A percentile compares a stretch with the other conserved stretches of the same genome.
phyloP scores from a whole-genome alignment of 2,329 filamentous ascomycete species.

The Ambrosiella beaveri region DNA sequence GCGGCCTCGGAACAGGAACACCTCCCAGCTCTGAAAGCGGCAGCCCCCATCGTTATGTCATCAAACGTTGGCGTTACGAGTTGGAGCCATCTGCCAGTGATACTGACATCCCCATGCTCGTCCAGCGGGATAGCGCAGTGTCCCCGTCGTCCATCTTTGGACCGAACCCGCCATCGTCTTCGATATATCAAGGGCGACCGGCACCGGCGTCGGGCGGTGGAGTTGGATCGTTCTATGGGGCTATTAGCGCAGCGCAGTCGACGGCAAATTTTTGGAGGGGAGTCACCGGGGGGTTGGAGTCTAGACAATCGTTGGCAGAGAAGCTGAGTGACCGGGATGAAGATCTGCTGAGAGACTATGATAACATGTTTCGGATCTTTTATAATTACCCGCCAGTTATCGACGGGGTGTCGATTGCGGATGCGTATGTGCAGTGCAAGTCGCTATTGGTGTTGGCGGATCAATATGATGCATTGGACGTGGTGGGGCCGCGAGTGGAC shows the following conservation, averaged over 20 bases:
- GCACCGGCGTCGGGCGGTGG: background rate
- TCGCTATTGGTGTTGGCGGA: conserved; percentile 76
- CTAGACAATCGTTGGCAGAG: conserved; percentile 20
- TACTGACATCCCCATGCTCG: conserved; percentile 70
- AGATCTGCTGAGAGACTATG: conserved; percentile 77
- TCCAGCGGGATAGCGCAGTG: conserved; percentile 42
- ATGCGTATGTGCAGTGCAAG: conserved; percentile 88
- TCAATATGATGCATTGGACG: conserved; percentile 77
- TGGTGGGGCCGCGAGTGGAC: conserved; percentile 78
- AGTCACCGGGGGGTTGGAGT: background rate
- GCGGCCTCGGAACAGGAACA: background rate
- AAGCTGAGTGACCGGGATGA: conserved; percentile 43
- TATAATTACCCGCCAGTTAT: conserved; percentile 79
- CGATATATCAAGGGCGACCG: background rate
- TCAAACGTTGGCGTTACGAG: conserved; percentile 63
- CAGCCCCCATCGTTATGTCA: background rate
- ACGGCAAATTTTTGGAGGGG: conserved; percentile 56
- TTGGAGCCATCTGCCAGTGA: conserved; percentile 40
- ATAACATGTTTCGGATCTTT: conserved; percentile 88
- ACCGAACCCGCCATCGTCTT: conserved; percentile 11
- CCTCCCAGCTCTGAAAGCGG: background rate
- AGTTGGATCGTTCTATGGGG: background rate
- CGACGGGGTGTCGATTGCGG: conserved; percentile 74
- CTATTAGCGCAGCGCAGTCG: conserved; percentile 15
- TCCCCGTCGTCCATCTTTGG: conserved; percentile 27